Percentiles rank a stretch among this genome's conserved stretches.
Evolutionary conservation across 2,329 filamentous ascomycete genomes (phyloP).

Genomic region (Pyricularia sp.): DNA sequence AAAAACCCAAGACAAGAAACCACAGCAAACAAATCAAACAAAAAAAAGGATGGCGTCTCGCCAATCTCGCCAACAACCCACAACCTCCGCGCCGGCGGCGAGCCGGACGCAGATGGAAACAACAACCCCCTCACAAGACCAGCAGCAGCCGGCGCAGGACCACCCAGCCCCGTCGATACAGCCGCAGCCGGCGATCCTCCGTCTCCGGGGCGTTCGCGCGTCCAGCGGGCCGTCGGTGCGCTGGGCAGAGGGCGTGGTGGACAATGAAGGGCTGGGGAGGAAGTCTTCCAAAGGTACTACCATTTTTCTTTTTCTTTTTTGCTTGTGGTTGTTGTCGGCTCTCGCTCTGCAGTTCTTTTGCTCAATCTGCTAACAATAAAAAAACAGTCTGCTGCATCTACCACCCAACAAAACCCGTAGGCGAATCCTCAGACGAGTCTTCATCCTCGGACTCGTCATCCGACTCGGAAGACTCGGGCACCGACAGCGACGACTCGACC

Average conservation of each 20-base stretch:
- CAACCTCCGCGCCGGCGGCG: conserved; percentile 5
- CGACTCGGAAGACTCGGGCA: conserved; percentile 34
- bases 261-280: conserved; percentile 88
- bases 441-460: conserved; percentile 37
- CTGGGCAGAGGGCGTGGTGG: conserved; percentile 87
- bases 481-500: conserved; percentile 39
- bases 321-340: no score
- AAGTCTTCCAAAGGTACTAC: conserved; percentile 83
- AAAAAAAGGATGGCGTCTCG: neutral
- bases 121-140: neutral
- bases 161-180: conserved; percentile 10
- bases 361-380: neutral
- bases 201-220: conserved; percentile 35
- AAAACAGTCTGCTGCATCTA: conserved; percentile 93
- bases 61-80: neutral
- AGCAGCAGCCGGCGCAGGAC: conserved; percentile 7
- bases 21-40: neutral
- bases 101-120: conserved; percentile 9
- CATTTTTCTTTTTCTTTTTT: neutral
- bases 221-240: conserved; percentile 52
- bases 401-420: conserved; percentile 68
- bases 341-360: no score
- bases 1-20: neutral
- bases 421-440: conserved; percentile 66
- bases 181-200: conserved; percentile 27